phyloP scores from a whole-genome alignment of 106 monocot genomes.

The Agapanthus africanus region DNA sequence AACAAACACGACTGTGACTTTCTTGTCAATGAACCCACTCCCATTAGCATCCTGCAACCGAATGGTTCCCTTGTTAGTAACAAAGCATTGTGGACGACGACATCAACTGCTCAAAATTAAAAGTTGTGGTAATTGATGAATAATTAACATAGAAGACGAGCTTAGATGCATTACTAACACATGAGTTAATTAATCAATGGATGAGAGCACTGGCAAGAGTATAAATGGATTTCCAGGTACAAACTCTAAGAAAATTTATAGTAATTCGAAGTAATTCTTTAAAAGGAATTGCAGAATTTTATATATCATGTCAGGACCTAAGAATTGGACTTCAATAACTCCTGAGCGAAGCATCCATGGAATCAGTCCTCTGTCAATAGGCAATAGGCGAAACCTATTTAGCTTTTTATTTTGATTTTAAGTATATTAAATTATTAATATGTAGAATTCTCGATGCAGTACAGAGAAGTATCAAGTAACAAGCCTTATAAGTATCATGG shows the following conservation, averaged over 20 bases:
- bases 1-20: slow-evolving; percentile 6
- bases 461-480: not conserved
- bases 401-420: not conserved
- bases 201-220: not conserved
- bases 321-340: not conserved
- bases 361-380: not conserved
- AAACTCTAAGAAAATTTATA: not conserved
- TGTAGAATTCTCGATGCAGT: not conserved
- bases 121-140: not conserved
- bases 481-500: not conserved
- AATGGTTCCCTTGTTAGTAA: not conserved
- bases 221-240: not conserved
- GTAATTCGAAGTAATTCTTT: not conserved
- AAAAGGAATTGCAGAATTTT: not conserved
- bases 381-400: not conserved
- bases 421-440: not conserved
- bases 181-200: not conserved
- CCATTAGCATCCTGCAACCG: slow-evolving; percentile 6
- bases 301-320: not conserved
- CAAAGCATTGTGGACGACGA: not conserved
- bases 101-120: not conserved
- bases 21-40: not conserved
- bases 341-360: not conserved
- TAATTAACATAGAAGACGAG: not conserved
- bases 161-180: not conserved